Conservation (phyloP, 306 rosid genomes). For the Rubus parviflorus region DNA sequence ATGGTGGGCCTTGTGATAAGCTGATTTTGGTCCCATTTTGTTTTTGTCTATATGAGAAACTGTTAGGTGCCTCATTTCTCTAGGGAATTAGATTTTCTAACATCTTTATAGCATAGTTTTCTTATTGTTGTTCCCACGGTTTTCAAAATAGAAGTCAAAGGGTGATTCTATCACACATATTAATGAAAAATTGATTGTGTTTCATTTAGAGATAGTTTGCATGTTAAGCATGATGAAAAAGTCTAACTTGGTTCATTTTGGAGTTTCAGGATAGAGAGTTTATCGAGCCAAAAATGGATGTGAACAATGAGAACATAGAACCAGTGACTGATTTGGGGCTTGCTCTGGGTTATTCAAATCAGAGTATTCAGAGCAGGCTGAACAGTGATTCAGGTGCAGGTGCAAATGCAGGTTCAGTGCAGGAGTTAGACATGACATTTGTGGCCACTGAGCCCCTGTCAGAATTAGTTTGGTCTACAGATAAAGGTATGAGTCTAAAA, state of each 20-base stretch:
- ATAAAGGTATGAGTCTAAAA: slow-evolving; percentile 61
- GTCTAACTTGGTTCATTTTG: slow-evolving; percentile 30
- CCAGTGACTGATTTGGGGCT: slow-evolving; percentile 56
- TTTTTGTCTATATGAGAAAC: background rate
- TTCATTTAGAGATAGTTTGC: background rate
- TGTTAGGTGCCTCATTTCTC: background rate
- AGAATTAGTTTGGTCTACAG: slow-evolving; percentile 93
- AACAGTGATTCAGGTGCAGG: slow-evolving; percentile 72
- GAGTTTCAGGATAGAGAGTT: slow-evolving; percentile 47
- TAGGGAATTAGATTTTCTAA: background rate
- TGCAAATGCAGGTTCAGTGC: slow-evolving; percentile 84
- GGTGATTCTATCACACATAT: background rate
- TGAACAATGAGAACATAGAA: slow-evolving; percentile 44
- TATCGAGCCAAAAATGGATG: slow-evolving; percentile 51
- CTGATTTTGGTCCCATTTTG: slow-evolving; percentile 2
- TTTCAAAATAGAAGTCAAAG: background rate
- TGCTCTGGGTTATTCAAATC: slow-evolving; percentile 39
- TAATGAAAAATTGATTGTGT: background rate
- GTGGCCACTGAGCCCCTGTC: slow-evolving; percentile 59
- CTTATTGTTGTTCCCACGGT: background rate
- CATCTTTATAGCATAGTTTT: background rate
- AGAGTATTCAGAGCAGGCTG: slow-evolving; percentile 34
- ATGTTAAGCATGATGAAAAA: background rate
- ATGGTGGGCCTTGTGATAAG: slow-evolving; percentile 3
- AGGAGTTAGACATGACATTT: slow-evolving; percentile 38